Evolutionary conservation across 306 rosid genomes (phyloP), one percentile per base, ranked within the genome.

Genomic region (Luffa aegyptiaca): DNA sequence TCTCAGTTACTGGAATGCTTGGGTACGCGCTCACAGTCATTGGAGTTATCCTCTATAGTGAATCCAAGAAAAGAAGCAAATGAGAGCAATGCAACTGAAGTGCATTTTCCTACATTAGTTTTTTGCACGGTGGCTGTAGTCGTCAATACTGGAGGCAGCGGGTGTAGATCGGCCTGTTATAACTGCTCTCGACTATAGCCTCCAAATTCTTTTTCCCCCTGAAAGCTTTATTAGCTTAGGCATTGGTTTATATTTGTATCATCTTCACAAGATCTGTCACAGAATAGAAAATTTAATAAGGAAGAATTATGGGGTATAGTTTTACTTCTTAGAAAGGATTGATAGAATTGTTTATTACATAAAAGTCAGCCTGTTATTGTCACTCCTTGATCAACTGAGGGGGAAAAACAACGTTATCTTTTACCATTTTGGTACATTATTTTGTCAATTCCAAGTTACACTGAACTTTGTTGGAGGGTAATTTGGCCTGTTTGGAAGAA

Each of bases 31-130:
- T 96, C 72, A 93, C 99, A 7, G 99, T 96, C 26, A 36, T 86
- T 6, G 99, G 99, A 86, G 99, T 96, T 64, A 73, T 96, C 80
- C 94, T 96, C 80, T 96, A 96, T 78, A 91, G 98, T 73, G 99
- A 96, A 88, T 97, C 98, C 83, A 96, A 96, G 89, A 96, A 96
- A 84, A 87, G 99, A 96, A 93, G 98, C 89, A 96, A 96, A 83
- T 92, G 88, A 94, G 82, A 78, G 48, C 48, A 41, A 59, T 66
- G 72, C 82, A 82, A 78, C 80, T 84, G 80, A 73, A 51, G 51
- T 14, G 86, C 80, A 82, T 59, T 68, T 78, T 86, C 88, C 79
- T 58, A 71, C 79, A 86, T 65, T 81, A 79, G 85, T 18, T 78
- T 39, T 68, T 49, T 35, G 62, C 21, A 3, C 48, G 44, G 63